Base-by-base conservation (phyloP, 345 rosid genomes). In the Angophora floribunda region DNA sequence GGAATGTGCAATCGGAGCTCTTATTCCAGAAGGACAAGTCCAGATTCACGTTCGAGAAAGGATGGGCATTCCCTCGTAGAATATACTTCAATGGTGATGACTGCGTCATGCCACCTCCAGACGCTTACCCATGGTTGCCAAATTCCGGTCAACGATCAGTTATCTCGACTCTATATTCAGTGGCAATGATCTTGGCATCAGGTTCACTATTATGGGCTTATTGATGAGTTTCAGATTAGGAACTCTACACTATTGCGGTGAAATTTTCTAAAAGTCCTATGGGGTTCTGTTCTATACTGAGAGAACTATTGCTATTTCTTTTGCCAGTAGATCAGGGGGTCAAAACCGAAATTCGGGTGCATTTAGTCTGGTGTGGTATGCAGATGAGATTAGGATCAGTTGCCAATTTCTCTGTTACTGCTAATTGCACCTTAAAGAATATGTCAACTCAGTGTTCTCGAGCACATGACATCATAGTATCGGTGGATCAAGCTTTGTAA, bases 101-200 rank as follows among this genome's bases (percentile, higher is more conserved):
- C 57, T 98, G 99, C 28, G 97, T 98, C 67, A 94, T 98, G 99
- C 99, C 99, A 28, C 97, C 99, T 87, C 98, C 98, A 4, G 98
- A 96, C 88, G 88, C 95, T 85, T 96, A 98, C 90, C 99, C 99
- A 6, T 95, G 95, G 93, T 92, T 95, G 90, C 99, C 99, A 7
- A 97, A 93, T 88, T 92, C 91, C 10, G 88, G 94, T 91, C 90
- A 85, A 87, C 90, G 91, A 86, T 89, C 85, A 36, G 86, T 65
- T 45, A 80, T 82, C 86, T 92, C 97, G n/a, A 82, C 89, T 11
- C 85, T 91, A 86, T 24, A 82, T 41, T 88, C 65, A 17, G 80
- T 85, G 26, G 85, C 63, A 5, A 87, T 82, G 53, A 89, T 89
- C 87, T 57, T 90, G 88, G 88, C 1, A 3, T 75, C 82, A 10